Percentiles rank a stretch among this genome's conserved stretches.
Conservation (phyloP, 257 asterid species). For the Rehmannia glutinosa region DNA sequence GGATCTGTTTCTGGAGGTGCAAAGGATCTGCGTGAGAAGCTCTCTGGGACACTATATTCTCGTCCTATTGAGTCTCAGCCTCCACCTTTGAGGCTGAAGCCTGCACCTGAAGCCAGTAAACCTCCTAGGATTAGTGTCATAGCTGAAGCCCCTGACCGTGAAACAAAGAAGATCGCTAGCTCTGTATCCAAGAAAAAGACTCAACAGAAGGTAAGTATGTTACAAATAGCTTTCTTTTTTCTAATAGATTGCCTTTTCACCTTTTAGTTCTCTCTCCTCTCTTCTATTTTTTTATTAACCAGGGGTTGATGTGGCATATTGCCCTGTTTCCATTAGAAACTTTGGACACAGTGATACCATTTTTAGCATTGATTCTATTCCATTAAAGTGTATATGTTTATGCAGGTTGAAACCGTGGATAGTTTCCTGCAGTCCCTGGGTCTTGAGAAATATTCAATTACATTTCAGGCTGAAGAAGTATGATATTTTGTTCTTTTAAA, state of each 20-base stretch:
- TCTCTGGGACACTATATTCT: constrained; percentile 55
- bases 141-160: constrained; percentile 45
- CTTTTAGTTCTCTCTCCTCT: neutral
- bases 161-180: constrained; percentile 39
- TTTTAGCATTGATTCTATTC: neutral
- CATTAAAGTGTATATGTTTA: constrained; percentile 15
- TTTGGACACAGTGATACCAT: neutral
- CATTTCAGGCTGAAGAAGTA: constrained; percentile 92
- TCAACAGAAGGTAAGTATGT: constrained; percentile 41
- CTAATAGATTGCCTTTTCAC: neutral
- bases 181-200: constrained; percentile 46
- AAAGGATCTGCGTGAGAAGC: constrained; percentile 78
- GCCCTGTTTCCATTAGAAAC: neutral
- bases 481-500: constrained; percentile 13
- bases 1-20: constrained; percentile 51
- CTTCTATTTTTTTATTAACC: neutral
- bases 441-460: constrained; percentile 71
- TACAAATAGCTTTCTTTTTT: neutral
- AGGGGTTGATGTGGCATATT: neutral
- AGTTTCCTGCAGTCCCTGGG: constrained; percentile 68
- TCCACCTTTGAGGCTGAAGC: constrained; percentile 35
- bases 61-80: constrained; percentile 34
- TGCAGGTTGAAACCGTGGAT: constrained; percentile 77
- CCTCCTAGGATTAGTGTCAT: constrained; percentile 41
- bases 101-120: constrained; percentile 45